A percentile compares a stretch with the other conserved stretches of the same genome.
Conservation (phyloP, 108 stramenopile genomes). For the Nannochloropsis granulata region DNA sequence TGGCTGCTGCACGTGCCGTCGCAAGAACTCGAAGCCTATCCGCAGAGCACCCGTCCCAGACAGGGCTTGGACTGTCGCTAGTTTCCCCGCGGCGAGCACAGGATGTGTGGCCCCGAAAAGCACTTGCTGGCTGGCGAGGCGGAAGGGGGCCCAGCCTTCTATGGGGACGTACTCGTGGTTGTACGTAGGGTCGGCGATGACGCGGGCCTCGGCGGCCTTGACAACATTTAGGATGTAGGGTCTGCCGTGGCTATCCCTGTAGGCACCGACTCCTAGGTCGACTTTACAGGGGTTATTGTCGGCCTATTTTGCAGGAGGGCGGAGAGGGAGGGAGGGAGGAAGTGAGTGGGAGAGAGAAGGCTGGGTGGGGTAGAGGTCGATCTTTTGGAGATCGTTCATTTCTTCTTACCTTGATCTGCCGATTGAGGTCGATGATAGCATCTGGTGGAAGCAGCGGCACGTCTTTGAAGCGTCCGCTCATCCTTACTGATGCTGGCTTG, state of each 20-base stretch:
- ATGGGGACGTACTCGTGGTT: constrained; percentile 43
- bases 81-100: neutral
- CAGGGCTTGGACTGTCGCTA: constrained; percentile 36
- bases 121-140: constrained; percentile 6
- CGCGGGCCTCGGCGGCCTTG: constrained; percentile 4
- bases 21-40: constrained; percentile 27
- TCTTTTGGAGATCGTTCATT: neutral
- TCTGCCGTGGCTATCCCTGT: constrained; percentile 27
- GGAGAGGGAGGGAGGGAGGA: too few species aligned
- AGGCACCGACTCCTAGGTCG: constrained; percentile 35
- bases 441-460: neutral
- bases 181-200: neutral
- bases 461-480: neutral
- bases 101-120: constrained; percentile 13
- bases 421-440: neutral
- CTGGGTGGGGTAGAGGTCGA: too few species aligned
- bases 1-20: neutral
- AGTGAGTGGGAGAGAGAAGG: too few species aligned
- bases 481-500: neutral
- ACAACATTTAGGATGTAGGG: constrained; percentile 27
- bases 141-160: constrained; percentile 22
- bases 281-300: constrained; percentile 4
- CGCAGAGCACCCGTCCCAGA: constrained; percentile 40
- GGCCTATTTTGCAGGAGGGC: neutral
- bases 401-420: neutral